Percentiles rank a stretch among this genome's conserved stretches.
These are phyloP conservation scores for Coemansia sp. DNA, from an alignment of 192 early-diverging fungal species.

Conservation along the genomic window DNA sequence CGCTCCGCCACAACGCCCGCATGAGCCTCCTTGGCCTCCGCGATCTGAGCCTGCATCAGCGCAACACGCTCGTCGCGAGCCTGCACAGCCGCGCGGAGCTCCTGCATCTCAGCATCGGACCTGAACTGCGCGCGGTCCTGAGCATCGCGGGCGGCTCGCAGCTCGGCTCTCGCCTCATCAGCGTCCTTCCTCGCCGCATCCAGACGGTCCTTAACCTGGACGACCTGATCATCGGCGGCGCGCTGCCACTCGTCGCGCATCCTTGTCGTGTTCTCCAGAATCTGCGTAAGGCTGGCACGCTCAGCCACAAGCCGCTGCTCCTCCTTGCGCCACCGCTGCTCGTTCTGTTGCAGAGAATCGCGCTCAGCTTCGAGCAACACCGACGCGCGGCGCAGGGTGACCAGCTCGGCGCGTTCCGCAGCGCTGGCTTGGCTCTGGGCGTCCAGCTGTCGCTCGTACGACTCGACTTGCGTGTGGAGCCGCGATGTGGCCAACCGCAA, in stretches of 20 bases:
- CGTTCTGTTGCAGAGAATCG: constrained; percentile 31
- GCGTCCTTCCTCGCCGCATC: constrained; percentile 29
- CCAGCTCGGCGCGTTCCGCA: constrained; percentile 55
- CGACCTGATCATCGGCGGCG: constrained; percentile 29
- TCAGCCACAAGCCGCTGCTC: constrained; percentile 45
- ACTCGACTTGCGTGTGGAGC: constrained; percentile 54
- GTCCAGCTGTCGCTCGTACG: constrained; percentile 66
- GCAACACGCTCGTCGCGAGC: constrained; percentile 31
- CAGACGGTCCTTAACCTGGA: constrained; percentile 26
- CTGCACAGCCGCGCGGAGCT: constrained; percentile 37
- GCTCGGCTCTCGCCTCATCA: constrained; percentile 27
- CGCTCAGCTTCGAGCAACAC: constrained; percentile 61
- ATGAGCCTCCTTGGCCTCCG: constrained; percentile 45
- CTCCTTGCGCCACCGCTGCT: constrained; percentile 44
- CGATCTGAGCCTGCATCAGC: constrained; percentile 26
- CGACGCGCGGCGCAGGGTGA: constrained; percentile 53
- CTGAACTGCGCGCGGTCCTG: constrained; percentile 33
- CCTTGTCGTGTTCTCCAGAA: constrained; percentile 49
- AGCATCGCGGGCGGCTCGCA: constrained; percentile 31
- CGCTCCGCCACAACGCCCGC: constrained; percentile 57
- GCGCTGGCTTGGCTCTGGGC: constrained; percentile 56
- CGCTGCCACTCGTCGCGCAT: constrained; percentile 54
- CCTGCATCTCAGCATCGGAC: constrained; percentile 36
- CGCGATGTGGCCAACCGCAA: constrained; percentile 61
- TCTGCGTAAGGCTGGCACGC: constrained; percentile 51